phyloP scores from a whole-genome alignment of 306 rosid species.

The Vigna mungo region DNA sequence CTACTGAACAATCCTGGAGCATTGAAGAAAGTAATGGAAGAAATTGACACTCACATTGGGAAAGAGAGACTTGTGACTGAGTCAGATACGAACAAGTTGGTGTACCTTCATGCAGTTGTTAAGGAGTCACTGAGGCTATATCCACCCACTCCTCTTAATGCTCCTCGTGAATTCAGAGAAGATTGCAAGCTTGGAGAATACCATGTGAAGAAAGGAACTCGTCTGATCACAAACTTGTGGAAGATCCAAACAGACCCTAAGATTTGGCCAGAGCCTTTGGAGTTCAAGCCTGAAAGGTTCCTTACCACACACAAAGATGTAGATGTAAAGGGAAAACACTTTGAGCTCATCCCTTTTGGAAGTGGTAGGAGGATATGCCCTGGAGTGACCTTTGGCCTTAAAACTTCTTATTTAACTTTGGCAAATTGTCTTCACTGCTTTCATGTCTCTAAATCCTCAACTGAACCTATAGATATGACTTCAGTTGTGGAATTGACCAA shows the following conservation, averaged over 20 bases:
- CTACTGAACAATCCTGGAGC: conserved; percentile 25
- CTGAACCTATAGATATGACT: conserved; percentile 27
- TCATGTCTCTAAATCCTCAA: background rate
- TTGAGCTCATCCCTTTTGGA: conserved; percentile 31
- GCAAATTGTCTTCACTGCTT: conserved; percentile 32
- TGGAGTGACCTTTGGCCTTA: conserved; percentile 2
- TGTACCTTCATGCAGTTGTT: conserved; percentile 35
- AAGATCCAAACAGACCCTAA: conserved; percentile 43
- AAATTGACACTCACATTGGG: conserved; percentile 35
- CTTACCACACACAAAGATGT: conserved; percentile 37
- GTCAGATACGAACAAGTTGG: conserved; percentile 26
- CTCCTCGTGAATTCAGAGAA: conserved; percentile 32
- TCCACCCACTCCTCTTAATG: conserved; percentile 33
- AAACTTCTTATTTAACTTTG: conserved; percentile 7
- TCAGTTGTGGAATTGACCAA: conserved; percentile 30
- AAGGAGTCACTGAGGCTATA: conserved; percentile 36
- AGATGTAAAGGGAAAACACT: conserved; percentile 32
- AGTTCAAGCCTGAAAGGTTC: conserved; percentile 40
- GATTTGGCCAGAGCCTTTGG: conserved; percentile 36
- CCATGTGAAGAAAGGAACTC: conserved; percentile 33
- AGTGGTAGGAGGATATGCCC: conserved; percentile 41
- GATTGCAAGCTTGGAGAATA: conserved; percentile 24
- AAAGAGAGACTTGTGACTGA: conserved; percentile 26
- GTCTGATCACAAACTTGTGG: conserved; percentile 33
- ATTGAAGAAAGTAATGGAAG: conserved; percentile 26